phyloP scores from a whole-genome alignment of 345 rosid genomes.

The Cardamine chenopodiifolia region DNA sequence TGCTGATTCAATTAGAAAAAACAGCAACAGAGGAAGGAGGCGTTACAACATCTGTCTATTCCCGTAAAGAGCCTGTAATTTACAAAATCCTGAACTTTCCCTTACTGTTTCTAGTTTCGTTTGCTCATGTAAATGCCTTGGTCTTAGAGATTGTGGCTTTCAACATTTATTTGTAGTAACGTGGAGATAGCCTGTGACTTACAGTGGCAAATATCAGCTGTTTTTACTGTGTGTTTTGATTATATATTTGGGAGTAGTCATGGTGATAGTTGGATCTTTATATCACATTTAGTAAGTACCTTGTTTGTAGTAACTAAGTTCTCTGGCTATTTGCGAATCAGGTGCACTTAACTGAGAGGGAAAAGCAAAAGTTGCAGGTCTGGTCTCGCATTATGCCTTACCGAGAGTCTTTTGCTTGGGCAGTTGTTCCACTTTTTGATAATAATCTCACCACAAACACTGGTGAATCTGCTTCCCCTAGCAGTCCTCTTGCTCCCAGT shows the following conservation, averaged over 20 bases:
- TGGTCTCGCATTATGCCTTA: constrained; percentile 99
- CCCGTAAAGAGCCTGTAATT: constrained; percentile 98
- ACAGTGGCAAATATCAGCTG: constrained; percentile 12
- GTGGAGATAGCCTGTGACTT: constrained; percentile 15
- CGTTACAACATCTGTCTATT: constrained; percentile 88
- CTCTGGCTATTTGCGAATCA: constrained; percentile 44
- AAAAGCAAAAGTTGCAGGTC: constrained; percentile 94
- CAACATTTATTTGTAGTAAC: constrained; percentile 7
- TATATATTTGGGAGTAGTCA: constrained; percentile 16
- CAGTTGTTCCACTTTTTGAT: constrained; percentile 96
- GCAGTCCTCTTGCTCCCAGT: constrained; percentile 94
- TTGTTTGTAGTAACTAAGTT: constrained; percentile 25
- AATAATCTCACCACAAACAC: constrained; percentile 69
- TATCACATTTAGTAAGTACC: constrained; percentile 14
- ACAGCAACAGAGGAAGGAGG: constrained; percentile 95
- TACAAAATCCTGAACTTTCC: not conserved
- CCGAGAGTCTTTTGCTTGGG: constrained; percentile 97
- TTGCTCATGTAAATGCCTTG: constrained; percentile 26
- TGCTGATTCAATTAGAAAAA: constrained; percentile 90
- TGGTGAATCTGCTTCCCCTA: constrained; percentile 93
- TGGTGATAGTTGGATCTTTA: constrained; percentile 3
- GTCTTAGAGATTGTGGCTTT: constrained; percentile 22
- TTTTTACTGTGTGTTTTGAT: constrained; percentile 18
- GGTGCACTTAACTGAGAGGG: constrained; percentile 92
- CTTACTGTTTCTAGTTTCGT: constrained; percentile 6